These are phyloP conservation scores for Pachyrhizus erosus DNA, from an alignment of 306 rosid species.

Conservation along the genomic window DNA sequence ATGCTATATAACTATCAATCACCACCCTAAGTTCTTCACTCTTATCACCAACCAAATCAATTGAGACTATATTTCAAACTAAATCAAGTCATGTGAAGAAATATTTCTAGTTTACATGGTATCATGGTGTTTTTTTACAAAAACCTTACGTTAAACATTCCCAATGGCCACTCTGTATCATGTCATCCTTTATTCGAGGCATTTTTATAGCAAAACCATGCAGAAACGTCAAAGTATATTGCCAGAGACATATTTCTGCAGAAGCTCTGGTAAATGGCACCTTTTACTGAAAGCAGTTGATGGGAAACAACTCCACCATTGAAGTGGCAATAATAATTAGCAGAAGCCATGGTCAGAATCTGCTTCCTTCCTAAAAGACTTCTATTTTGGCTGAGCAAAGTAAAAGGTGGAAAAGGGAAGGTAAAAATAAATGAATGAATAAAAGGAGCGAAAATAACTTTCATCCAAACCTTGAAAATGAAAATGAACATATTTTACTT, in stretches of 20 bases:
- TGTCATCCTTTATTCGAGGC: background rate
- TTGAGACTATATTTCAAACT: too few species aligned
- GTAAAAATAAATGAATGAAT: background rate
- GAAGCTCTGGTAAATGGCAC: background rate
- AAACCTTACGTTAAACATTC: background rate
- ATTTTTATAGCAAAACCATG: background rate
- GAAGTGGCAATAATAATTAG: background rate
- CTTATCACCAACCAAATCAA: too few species aligned
- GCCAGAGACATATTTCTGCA: background rate
- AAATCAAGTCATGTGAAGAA: too few species aligned
- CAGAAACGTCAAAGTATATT: background rate
- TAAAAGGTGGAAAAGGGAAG: background rate
- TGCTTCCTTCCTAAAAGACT: conserved; percentile 26
- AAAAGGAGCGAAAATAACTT: background rate
- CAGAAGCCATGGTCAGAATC: background rate
- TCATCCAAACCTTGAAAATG: background rate
- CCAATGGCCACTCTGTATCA: background rate
- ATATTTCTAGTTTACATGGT: too few species aligned
- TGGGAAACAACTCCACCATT: background rate
- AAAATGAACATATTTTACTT: background rate
- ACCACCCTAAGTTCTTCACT: background rate
- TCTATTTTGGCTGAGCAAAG: conserved; percentile 16
- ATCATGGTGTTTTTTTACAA: too few species aligned
- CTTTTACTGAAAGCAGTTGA: background rate
- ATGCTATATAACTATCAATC: background rate